These are phyloP conservation scores for Torulaspora gathmanii DNA, from an alignment of 805 yeast species.

Conservation along the genomic window DNA sequence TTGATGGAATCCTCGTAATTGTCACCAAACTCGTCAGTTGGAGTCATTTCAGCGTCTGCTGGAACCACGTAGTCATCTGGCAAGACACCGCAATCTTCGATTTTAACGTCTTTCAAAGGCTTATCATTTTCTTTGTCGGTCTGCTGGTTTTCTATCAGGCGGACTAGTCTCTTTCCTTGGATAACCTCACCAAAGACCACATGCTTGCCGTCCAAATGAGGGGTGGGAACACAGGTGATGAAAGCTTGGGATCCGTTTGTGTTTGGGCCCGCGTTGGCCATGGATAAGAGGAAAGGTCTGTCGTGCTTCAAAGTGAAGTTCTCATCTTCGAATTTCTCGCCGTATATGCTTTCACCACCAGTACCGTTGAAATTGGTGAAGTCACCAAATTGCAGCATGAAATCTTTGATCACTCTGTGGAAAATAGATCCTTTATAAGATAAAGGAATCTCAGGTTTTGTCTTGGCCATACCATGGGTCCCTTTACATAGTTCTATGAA, in stretches of 20 bases:
- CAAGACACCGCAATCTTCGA: constrained; percentile 74
- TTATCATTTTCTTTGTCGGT: constrained; percentile 60
- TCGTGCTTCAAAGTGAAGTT: constrained; percentile 72
- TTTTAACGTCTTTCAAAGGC: constrained; percentile 66
- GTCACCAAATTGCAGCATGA: constrained; percentile 96
- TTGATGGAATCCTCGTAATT: constrained; percentile 67
- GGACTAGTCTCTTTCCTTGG: constrained; percentile 73
- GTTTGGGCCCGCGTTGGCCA: constrained; percentile 96
- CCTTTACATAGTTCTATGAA: constrained; percentile 88
- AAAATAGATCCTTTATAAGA: constrained; percentile 80
- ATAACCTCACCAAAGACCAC: constrained; percentile 92
- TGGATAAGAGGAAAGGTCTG: constrained; percentile 80
- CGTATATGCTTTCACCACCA: constrained; percentile 80
- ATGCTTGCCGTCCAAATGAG: constrained; percentile 93
- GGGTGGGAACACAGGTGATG: constrained; percentile 87
- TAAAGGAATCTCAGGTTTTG: constrained; percentile 46
- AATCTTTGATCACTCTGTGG: constrained; percentile 84
- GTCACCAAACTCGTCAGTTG: constrained; percentile 82
- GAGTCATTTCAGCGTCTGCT: constrained; percentile 39
- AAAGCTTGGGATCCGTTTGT: constrained; percentile 97
- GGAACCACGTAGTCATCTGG: constrained; percentile 53
- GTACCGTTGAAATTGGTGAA: constrained; percentile 70
- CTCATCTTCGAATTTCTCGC: constrained; percentile 87
- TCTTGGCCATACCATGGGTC: constrained; percentile 49
- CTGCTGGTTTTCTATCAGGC: constrained; percentile 66